Conservation (phyloP, 2,329 filamentous ascomycete genomes). For the Acephala macrosclerotiorum region DNA sequence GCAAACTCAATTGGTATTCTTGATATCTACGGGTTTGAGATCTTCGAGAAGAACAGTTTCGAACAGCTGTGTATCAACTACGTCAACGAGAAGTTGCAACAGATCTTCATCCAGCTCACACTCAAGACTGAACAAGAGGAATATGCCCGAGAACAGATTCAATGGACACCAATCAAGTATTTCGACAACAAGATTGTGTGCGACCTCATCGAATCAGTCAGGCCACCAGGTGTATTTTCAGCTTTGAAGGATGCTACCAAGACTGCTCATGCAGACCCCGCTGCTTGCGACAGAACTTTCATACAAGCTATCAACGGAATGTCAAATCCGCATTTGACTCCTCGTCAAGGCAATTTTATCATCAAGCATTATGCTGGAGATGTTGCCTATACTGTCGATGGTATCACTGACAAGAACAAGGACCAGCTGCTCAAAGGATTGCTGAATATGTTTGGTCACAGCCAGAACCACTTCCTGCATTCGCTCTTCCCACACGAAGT, state of each 20-base stretch:
- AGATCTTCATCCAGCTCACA: constrained; percentile 98
- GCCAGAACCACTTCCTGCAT: constrained; percentile 86
- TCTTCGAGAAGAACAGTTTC: constrained; percentile 99
- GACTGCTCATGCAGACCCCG: constrained; percentile 95
- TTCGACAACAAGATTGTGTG: constrained; percentile 99
- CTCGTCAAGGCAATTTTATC: constrained; percentile 94
- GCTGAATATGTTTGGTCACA: constrained; percentile 83
- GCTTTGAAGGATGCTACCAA: constrained; percentile 97
- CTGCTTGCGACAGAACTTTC: constrained; percentile 94
- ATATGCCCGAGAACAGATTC: constrained; percentile 93
- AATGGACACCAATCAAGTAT: constrained; percentile 99
- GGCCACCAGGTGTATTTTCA: constrained; percentile 92
- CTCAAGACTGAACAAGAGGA: constrained; percentile 97
- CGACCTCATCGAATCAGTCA: constrained; percentile 90
- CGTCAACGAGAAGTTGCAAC: constrained; percentile 98
- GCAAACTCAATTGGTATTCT: constrained; percentile 93
- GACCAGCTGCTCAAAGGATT: constrained; percentile 95
- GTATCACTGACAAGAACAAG: constrained; percentile 99
- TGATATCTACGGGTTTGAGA: constrained; percentile 99
- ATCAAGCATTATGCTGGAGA: constrained; percentile 99
- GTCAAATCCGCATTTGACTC: constrained; percentile 89
- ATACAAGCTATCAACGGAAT: constrained; percentile 92
- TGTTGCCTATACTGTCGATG: constrained; percentile 91
- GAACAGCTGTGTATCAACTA: constrained; percentile 99
- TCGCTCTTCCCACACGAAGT: constrained; percentile 90